Base-by-base conservation (phyloP, 1,284 basidiomycete species). In the Prillingera fragicola region DNA sequence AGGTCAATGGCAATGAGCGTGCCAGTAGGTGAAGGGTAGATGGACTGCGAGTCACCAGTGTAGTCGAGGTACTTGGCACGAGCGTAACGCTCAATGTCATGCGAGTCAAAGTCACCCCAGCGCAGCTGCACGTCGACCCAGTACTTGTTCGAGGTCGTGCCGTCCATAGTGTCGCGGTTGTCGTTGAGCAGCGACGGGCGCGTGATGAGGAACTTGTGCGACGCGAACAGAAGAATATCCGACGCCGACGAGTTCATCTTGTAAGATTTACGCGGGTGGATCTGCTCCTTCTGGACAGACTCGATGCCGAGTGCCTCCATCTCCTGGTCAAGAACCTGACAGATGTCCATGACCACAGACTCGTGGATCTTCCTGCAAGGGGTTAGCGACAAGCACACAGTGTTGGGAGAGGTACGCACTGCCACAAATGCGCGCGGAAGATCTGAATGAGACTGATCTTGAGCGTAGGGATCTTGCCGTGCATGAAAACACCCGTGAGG, bases 401-500 rank as follows among this genome's bases (percentile, higher is more conserved):
- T 38, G n/a, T 5, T 41, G 24, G 32, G 10, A 25, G 10, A 55
- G 21, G 23, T 50, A 37, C n/a, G n/a, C n/a, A n/a, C 75, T 98
- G 94, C 95, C 95, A 99, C 77, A 99, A 81, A 72, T 98, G 95
- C 41, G 95, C 95, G 75, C 94, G 87, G 88, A 99, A 98, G 62
- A 98, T 95, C 68, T 98, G 94, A 62, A 99, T 99, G 74, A 69
- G 52, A 17, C 12, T 17, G 32, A 21, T 33, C 36, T 38, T 33
- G 24, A 33, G 26, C 9, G 37, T 44, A 14, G 21, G 45, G 94
- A 98, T 92, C 77, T 98, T 97, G 62, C 91, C 92, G 72, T 95
- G 90, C 87, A 87, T 88, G 62, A 71, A 72, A 45, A 73, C 70
- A 55, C 59, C 94, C 19, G 94, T 97, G 55, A 97, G 73, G 77